phyloP scores from a whole-genome alignment of 2,329 filamentous ascomycete genomes.

The Claviceps monticola region DNA sequence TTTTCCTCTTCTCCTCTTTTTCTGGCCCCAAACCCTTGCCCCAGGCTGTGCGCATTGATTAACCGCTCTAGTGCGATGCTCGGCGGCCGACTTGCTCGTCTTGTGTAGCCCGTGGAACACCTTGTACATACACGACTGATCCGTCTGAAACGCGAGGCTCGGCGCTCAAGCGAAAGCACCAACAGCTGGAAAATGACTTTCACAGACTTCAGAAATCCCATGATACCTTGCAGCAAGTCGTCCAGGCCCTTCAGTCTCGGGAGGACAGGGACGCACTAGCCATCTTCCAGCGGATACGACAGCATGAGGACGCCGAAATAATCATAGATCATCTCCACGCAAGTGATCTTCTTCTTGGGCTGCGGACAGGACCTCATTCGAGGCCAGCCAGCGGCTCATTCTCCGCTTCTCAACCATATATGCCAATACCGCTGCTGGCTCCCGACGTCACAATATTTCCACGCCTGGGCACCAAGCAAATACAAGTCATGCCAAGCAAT shows the following conservation, averaged over 20 bases:
- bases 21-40: not conserved
- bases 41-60: not conserved
- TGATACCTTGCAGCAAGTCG: not conserved
- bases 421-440: not conserved
- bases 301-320: not conserved
- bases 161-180: not conserved
- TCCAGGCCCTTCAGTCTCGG: not conserved
- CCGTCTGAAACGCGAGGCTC: not conserved
- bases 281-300: not conserved
- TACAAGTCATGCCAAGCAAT: not conserved
- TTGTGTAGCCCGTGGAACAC: not conserved
- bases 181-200: not conserved
- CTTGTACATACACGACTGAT: not conserved
- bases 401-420: not conserved
- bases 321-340: not conserved
- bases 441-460: not conserved
- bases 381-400: not conserved
- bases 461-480: not conserved
- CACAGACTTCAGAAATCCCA: not conserved
- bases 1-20: not conserved
- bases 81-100: not conserved
- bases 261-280: not conserved
- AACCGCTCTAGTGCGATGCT: not conserved
- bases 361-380: not conserved
- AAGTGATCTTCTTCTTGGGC: slow-evolving; percentile 1